Conservation (phyloP, 2,329 filamentous ascomycete genomes). For the Phialophora chinensis region DNA sequence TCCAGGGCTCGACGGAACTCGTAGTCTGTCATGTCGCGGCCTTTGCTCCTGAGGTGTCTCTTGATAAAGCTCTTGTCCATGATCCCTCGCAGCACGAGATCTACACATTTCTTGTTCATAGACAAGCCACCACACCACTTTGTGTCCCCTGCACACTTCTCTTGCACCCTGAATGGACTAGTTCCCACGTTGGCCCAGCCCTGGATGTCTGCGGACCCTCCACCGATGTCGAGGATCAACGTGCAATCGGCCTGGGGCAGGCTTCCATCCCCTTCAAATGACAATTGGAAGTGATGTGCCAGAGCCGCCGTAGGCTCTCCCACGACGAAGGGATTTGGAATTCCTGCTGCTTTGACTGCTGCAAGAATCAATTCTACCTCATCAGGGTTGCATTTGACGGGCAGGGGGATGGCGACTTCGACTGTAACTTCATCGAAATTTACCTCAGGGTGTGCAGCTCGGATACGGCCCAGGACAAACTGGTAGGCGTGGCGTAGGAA, state of each 20-base stretch:
- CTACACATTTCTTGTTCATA: neutral
- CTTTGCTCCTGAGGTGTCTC: neutral
- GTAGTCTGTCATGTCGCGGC: neutral
- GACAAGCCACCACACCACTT: constrained; percentile 14
- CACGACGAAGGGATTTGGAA: constrained; percentile 20
- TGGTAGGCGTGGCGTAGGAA: constrained; percentile 5
- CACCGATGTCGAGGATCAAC: constrained; percentile 12
- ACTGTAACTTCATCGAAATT: neutral
- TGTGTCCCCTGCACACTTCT: neutral
- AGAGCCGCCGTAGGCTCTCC: constrained; percentile 19
- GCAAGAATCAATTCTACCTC: constrained; percentile 7
- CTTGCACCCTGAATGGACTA: constrained; percentile 1
- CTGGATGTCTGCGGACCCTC: constrained; percentile 13
- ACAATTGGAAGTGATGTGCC: constrained; percentile 7
- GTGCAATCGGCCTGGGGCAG: neutral
- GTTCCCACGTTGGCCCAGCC: neutral
- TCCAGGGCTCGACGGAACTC: neutral
- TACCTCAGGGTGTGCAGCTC: neutral
- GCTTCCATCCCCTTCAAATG: neutral
- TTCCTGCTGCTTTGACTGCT: constrained; percentile 14
- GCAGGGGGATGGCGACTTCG: constrained; percentile 15
- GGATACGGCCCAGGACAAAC: constrained; percentile 9
- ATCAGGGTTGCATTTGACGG: neutral
- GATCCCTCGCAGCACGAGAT: neutral
- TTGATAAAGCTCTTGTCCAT: neutral